Evolutionary conservation across 441 rosid species (phyloP), one percentile per base, ranked within the genome.

Genomic region (Erodium chrysanthum): DNA sequence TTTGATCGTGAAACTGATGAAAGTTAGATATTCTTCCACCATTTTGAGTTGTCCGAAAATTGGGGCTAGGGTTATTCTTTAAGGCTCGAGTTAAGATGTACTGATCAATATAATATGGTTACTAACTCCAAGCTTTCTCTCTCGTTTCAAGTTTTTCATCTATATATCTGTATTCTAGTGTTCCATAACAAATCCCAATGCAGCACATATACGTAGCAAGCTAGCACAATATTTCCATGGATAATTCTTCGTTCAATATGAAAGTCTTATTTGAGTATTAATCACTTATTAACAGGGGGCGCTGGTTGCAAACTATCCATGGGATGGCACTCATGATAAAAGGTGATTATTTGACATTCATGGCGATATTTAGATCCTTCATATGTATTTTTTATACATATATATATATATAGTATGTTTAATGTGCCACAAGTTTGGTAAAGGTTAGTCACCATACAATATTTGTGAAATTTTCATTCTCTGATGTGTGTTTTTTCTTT

Each of bases 301-400:
- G 20, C 88, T 93, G 59, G 97, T 93, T 54, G 98, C 97, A 77
- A 93, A 93, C 80, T 88, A 89, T 82, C 98, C 98, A 25, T 93
- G 98, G 98, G 98, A 93, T 82, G 97, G 95, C 64, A 89, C 93
- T 2, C 78, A 69, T 76, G 88, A 93, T 77, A 82, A 68, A 79
- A 81, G 95, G 98, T 93, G 79, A 64, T 70, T 25, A 56, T 60
- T 33, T 48, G 56, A 46, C 22, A 8, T 61, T 9, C 9, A 56
- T 20, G 67, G 42, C 22, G 42, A 23, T 72, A 22, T 23, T 67
- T 66, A 22, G 22, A 59, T 48, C 20, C 18, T 48, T 48, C 0
- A 52, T 8, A 7, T 35, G 40, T 7, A 35, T 35, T 35, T 35
- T 35, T 29, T 25, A 25, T 50, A 7, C 2, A 17, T 50, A 7